phyloP scores from a whole-genome alignment of 495 filamentous ascomycete species.

The Thermochaetoides thermophila region DNA sequence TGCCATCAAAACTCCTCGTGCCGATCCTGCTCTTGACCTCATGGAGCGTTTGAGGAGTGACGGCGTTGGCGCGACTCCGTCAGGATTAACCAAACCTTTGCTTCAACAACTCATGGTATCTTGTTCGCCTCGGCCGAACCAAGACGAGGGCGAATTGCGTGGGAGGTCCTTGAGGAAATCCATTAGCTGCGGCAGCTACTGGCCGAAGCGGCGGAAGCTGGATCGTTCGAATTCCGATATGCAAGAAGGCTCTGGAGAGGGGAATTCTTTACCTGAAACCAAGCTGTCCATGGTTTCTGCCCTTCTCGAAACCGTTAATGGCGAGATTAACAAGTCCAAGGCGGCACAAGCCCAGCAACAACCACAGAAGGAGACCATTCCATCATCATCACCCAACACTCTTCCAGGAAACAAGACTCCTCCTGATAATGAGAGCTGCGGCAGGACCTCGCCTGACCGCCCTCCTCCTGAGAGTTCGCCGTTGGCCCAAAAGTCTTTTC shows the following conservation, averaged over 20 bases:
- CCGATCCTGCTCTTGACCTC: constrained; percentile 72
- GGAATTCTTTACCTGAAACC: constrained; percentile 14
- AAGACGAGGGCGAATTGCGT: constrained; percentile 28
- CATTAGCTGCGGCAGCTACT: constrained; percentile 58
- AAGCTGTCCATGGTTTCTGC: constrained; percentile 39
- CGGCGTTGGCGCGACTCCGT: constrained; percentile 19
- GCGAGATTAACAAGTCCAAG: constrained; percentile 22
- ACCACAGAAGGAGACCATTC: no score
- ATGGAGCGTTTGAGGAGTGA: constrained; percentile 70
- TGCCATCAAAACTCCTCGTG: constrained; percentile 58
- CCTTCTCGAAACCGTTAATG: constrained; percentile 28
- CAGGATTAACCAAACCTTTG: constrained; percentile 29
- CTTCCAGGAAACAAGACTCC: constrained; percentile 10
- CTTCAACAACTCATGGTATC: constrained; percentile 50
- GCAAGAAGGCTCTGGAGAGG: constrained; percentile 1
- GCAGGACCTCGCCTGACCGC: no score
- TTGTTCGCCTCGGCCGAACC: constrained; percentile 49
- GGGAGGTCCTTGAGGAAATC: constrained; percentile 47
- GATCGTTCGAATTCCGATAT: constrained; percentile 15
- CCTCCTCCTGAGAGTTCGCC: no score
- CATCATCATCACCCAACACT: no score
- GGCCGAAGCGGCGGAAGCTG: constrained; percentile 44
- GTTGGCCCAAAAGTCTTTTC: no score
- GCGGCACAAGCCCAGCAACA: constrained; percentile 9
- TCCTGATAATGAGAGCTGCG: no score